These are phyloP conservation scores for Solanum piurae DNA, from an alignment of 257 asterid species.

Conservation along the genomic window DNA sequence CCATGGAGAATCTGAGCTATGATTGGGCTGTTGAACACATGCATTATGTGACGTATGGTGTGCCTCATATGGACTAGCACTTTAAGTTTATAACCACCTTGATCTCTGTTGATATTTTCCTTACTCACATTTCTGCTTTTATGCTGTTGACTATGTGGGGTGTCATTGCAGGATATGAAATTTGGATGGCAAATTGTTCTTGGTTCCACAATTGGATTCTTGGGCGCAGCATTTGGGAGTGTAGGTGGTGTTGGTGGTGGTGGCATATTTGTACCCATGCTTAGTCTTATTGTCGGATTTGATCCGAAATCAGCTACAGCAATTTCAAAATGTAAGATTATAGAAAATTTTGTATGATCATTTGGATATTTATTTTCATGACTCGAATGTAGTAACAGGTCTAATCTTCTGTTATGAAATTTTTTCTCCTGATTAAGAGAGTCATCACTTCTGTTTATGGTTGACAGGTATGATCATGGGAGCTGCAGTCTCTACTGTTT, in stretches of 20 bases:
- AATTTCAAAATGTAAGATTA: conserved; percentile 78
- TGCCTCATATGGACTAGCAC: background rate
- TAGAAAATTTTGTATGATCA: background rate
- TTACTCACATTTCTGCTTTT: background rate
- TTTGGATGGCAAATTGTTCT: conserved; percentile 64
- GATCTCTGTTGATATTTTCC: background rate
- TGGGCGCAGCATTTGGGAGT: conserved; percentile 95
- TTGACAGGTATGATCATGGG: conserved; percentile 98
- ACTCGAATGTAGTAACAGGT: background rate
- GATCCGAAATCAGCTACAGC: conserved; percentile 96
- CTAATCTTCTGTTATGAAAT: background rate
- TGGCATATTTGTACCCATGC: conserved; percentile 96
- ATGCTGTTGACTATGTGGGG: background rate
- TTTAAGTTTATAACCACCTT: background rate
- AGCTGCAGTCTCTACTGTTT: conserved; percentile 80
- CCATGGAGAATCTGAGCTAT: background rate
- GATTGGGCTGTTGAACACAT: background rate
- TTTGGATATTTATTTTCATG: background rate
- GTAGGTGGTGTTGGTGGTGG: conserved; percentile 99
- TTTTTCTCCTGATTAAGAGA: background rate
- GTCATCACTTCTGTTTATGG: background rate
- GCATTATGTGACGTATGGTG: background rate
- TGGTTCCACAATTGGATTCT: conserved; percentile 82
- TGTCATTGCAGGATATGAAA: conserved; percentile 50
- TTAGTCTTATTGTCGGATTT: conserved; percentile 68